Percentiles rank a stretch among this genome's conserved stretches.
Conservation (phyloP, 73 alveolate species). For the Paramecium caudatum region DNA sequence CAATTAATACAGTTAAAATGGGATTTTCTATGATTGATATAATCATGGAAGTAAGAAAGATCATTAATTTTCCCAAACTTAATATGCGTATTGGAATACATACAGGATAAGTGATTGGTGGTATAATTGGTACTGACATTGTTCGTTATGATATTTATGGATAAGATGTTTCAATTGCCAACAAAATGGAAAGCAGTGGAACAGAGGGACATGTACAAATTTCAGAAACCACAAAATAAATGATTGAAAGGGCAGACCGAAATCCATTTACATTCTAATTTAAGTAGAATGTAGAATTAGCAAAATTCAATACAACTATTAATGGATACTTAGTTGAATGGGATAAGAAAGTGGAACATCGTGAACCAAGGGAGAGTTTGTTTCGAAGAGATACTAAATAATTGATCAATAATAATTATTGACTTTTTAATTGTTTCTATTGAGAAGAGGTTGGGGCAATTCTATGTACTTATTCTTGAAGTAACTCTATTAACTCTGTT, state of each 20-base stretch:
- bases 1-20: slow-evolving; percentile 87
- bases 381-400: not conserved
- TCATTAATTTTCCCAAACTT: slow-evolving; percentile 80
- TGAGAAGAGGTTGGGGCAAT: slow-evolving; percentile 6
- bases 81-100: slow-evolving; percentile 82
- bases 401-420: slow-evolving; percentile 23
- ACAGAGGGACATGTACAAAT: slow-evolving; percentile 27
- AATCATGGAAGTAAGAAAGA: slow-evolving; percentile 84
- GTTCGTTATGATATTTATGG: slow-evolving; percentile 72
- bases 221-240: slow-evolving; percentile 44
- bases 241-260: slow-evolving; percentile 60
- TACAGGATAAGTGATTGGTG: slow-evolving; percentile 72
- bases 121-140: slow-evolving; percentile 68
- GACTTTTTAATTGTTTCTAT: slow-evolving; percentile 35
- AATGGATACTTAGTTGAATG: slow-evolving; percentile 60
- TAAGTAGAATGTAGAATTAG: slow-evolving; percentile 37
- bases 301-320: slow-evolving; percentile 3
- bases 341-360: slow-evolving; percentile 24
- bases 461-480: slow-evolving; percentile 15
- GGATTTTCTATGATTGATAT: slow-evolving; percentile 90
- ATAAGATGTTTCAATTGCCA: slow-evolving; percentile 69
- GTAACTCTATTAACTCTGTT: slow-evolving; percentile 1
- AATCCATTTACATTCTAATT: slow-evolving; percentile 44
- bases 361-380: too few relatives aligned
- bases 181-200: slow-evolving; percentile 75